Evolutionary conservation across 2,329 filamentous ascomycete genomes (phyloP).

Genomic region (Colletotrichum orchidophilum): DNA sequence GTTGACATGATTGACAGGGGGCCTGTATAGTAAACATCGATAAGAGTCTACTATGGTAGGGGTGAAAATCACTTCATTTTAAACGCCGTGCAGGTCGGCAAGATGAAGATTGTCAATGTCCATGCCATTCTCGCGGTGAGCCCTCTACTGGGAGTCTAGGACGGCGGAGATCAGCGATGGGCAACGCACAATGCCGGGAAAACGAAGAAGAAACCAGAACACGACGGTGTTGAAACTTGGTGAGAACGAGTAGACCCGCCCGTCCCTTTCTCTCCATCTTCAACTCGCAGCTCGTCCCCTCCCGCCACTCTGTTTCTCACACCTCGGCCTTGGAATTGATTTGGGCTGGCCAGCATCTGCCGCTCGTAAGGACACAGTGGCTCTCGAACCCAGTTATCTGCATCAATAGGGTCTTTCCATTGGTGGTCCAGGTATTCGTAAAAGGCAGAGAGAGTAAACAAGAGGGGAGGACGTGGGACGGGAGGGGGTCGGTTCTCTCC

Average conservation of each 20-base stretch:
- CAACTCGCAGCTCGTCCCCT: background rate
- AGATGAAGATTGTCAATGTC: slow-evolving; percentile 26
- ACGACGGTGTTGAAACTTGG: slow-evolving; percentile 28
- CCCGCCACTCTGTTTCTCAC: background rate
- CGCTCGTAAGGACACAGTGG: background rate
- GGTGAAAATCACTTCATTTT: slow-evolving; percentile 33
- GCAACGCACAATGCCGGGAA: background rate
- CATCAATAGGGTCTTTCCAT: slow-evolving; percentile 9
- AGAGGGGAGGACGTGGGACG: background rate
- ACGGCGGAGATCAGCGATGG: background rate
- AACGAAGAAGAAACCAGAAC: slow-evolving; percentile 7
- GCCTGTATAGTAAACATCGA: slow-evolving; percentile 15
- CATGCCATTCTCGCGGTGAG: background rate
- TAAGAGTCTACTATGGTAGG: slow-evolving; percentile 27
- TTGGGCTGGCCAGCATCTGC: background rate
- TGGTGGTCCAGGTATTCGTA: background rate
- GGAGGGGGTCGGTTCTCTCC: background rate
- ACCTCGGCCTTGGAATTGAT: background rate
- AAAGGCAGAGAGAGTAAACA: background rate
- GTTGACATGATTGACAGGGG: slow-evolving; percentile 17
- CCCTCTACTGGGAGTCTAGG: background rate
- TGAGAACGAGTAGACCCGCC: slow-evolving; percentile 20
- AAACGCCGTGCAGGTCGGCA: background rate
- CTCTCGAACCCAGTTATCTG: slow-evolving; percentile 3
- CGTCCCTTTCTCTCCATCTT: slow-evolving; percentile 1